Conservation (phyloP, 768 basidiomycete species). For the Lactarius indigo region DNA sequence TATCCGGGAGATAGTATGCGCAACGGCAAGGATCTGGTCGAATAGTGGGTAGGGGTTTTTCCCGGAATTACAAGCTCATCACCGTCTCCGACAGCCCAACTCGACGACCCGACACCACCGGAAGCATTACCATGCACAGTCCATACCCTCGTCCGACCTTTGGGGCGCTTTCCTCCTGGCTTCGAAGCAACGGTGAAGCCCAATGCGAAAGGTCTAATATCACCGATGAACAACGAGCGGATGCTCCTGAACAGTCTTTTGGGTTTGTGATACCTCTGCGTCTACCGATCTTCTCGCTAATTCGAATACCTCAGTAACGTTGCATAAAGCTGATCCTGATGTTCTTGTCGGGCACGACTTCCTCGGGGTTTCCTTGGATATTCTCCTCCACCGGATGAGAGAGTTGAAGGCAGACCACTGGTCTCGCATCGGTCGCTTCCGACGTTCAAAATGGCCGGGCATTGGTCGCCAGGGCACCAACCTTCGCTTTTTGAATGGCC, state of each 20-base stretch:
- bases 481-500: constrained; percentile 75
- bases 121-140: constrained; percentile 79
- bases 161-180: constrained; percentile 80
- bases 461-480: constrained; percentile 84
- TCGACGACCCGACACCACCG: constrained; percentile 91
- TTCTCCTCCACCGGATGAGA: constrained; percentile 85
- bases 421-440: constrained; percentile 90
- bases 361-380: constrained; percentile 82
- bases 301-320: constrained; percentile 43
- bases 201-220: constrained; percentile 65
- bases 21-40: constrained; percentile 80
- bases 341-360: constrained; percentile 95
- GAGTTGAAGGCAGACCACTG: constrained; percentile 90
- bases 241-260: constrained; percentile 81
- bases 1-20: constrained; percentile 89
- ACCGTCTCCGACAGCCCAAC: constrained; percentile 51
- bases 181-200: constrained; percentile 70
- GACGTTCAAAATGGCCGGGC: constrained; percentile 76
- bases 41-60: constrained; percentile 43
- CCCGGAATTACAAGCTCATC: not conserved
- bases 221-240: constrained; percentile 76
- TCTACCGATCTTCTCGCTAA: not conserved
- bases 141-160: constrained; percentile 85
- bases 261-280: constrained; percentile 39
- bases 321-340: constrained; percentile 90